Evolutionary conservation across 805 yeast genomes (phyloP).

Genomic region (Pichia kluyveri): DNA sequence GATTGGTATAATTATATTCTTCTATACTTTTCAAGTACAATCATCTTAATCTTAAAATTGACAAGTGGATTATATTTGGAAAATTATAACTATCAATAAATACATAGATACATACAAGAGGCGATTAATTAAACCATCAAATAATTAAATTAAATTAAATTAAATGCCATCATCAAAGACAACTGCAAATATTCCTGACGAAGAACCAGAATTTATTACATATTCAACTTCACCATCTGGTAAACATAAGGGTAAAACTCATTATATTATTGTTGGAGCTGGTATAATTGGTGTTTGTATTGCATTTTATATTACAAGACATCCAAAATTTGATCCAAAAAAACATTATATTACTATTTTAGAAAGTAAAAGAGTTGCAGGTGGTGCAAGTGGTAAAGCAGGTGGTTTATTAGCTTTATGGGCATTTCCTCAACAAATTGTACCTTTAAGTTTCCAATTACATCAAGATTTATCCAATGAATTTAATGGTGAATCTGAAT

Average conservation of each 20-base stretch:
- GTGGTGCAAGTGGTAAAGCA: constrained; percentile 96
- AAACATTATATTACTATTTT: constrained; percentile 76
- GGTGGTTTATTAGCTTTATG: constrained; percentile 91
- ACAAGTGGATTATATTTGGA: no score
- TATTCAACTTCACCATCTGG: constrained; percentile 37
- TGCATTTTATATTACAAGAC: constrained; percentile 79
- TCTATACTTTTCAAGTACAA: no score
- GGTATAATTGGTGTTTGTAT: constrained; percentile 96
- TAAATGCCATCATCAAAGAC: neutral
- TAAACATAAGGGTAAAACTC: constrained; percentile 52
- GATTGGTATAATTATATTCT: no score
- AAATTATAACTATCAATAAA: no score
- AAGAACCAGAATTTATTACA: constrained; percentile 21
- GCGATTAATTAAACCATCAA: no score
- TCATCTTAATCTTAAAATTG: no score
- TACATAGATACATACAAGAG: no score
- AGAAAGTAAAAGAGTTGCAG: constrained; percentile 89
- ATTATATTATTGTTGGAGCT: constrained; percentile 83
- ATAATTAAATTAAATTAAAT: no score
- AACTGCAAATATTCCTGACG: constrained; percentile 4
- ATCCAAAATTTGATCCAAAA: constrained; percentile 65
- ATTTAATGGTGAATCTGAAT: constrained; percentile 73
- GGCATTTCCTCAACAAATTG: constrained; percentile 96
- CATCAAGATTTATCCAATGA: constrained; percentile 76
- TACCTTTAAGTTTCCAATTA: constrained; percentile 74